Evolutionary conservation across 192 early-diverging fungal genomes (phyloP), one percentile per base, ranked within the genome.

Genomic region (Podila verticillata): DNA sequence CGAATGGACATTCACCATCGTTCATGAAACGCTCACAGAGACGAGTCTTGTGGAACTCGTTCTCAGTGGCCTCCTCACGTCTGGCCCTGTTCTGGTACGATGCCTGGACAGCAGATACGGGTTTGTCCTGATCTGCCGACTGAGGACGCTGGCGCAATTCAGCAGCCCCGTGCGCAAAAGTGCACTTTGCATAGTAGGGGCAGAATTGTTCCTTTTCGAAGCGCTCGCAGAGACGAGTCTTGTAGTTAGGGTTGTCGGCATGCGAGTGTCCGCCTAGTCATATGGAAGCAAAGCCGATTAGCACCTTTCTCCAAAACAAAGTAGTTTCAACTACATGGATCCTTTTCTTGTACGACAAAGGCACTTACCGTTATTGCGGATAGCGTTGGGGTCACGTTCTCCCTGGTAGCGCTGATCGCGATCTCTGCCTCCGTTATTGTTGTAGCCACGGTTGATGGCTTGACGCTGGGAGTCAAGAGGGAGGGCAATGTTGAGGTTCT

Each of bases 141-240:
- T 75, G 48, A 5, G 84, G 84, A 61, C 91, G 89, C 72, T 86
- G 89, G 32, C 92, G 86, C 39, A 93, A 74, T 44, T 93, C 92
- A 19, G 48, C 69, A 19, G 86, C 66, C n/a, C 93, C 93, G 65
- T 94, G 93, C 17, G 93, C 93, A 85, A 94, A 94, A 39, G 89
- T 91, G 74, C 93, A 94, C 66, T 89, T 84, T 12, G 61, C 58
- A 22, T 89, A 91, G 67, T 94, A 94, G 8, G 92, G 92, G 62
- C 93, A 94, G 62, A 75, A 74, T 10, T 90, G 91, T 49, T 96
- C 95, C 1, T 83, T 87, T 80, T 94, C 92, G 69, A 91, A 96
- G 58, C 94, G 79, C 62, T 96, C 95, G 81, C 95, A 96, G 3
- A 96, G 84, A 65, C 91, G 86, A 5, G 95, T 96, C 73, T 96